Conservation (phyloP, 768 basidiomycete species). For the Gautieria morchelliformis region DNA sequence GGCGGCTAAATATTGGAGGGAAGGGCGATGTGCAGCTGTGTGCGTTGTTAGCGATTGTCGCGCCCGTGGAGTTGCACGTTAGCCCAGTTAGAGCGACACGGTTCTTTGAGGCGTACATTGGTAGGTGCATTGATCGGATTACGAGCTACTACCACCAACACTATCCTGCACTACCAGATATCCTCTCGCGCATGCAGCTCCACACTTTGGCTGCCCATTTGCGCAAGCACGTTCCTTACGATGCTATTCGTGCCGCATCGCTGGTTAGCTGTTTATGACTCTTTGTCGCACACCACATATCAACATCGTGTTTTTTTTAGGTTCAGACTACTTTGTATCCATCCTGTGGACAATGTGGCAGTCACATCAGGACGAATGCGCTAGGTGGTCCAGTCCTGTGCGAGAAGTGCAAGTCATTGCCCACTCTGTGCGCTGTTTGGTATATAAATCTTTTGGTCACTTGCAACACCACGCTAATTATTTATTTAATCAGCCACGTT, state of each 20-base stretch:
- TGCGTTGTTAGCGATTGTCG: conserved; percentile 58
- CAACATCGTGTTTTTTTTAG: conserved; percentile 26
- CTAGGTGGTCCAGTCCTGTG: conserved; percentile 42
- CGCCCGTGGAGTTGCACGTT: conserved; percentile 47
- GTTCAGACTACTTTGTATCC: conserved; percentile 66
- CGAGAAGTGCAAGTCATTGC: conserved; percentile 37
- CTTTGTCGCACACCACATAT: not conserved
- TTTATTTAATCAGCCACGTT: conserved; percentile 44
- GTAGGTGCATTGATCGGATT: conserved; percentile 28
- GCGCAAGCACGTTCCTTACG: conserved; percentile 49
- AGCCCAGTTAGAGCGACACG: conserved; percentile 31
- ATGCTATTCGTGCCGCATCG: conserved; percentile 43
- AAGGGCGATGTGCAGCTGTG: conserved; percentile 80
- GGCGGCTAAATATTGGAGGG: conserved; percentile 5
- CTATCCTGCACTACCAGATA: conserved; percentile 33
- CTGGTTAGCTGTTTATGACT: conserved; percentile 33
- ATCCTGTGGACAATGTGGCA: conserved; percentile 59
- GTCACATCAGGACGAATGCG: conserved; percentile 31
- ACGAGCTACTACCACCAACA: not conserved
- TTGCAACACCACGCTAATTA: not conserved
- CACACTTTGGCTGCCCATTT: conserved; percentile 65
- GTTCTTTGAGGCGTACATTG: conserved; percentile 67
- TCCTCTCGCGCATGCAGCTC: conserved; percentile 51
- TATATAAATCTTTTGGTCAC: conserved; percentile 22
- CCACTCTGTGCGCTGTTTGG: conserved; percentile 64